These are phyloP conservation scores for Ampelomyces quisqualis DNA, from an alignment of 2,329 filamentous ascomycete genomes.

Conservation along the genomic window DNA sequence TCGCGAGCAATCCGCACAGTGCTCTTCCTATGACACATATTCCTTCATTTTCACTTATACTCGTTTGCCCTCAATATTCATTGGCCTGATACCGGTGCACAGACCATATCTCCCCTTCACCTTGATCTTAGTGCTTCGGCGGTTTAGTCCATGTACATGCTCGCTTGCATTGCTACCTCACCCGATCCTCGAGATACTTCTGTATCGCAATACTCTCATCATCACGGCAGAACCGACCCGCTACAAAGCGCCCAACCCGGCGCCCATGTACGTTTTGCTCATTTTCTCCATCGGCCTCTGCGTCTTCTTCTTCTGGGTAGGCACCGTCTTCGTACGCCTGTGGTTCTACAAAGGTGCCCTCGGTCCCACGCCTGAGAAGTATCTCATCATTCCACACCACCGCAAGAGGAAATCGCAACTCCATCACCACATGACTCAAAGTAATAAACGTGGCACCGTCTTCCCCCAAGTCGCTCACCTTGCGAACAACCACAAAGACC, in stretches of 20 bases:
- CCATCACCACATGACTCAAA: neutral
- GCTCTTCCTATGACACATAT: too few relatives aligned
- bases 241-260: neutral
- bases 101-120: too few relatives aligned
- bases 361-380: constrained; percentile 18
- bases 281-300: constrained; percentile 17
- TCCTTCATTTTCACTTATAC: too few relatives aligned
- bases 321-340: constrained; percentile 21
- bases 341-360: constrained; percentile 31
- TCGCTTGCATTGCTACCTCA: too few relatives aligned
- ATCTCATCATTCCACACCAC: constrained; percentile 16
- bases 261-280: constrained; percentile 18
- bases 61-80: too few relatives aligned
- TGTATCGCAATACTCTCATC: too few relatives aligned
- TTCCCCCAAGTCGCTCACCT: constrained; percentile 1
- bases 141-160: too few relatives aligned
- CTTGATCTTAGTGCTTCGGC: too few relatives aligned
- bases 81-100: too few relatives aligned
- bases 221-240: neutral
- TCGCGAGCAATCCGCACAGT: too few relatives aligned
- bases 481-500: neutral
- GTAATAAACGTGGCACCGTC: neutral
- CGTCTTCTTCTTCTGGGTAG: constrained; percentile 23
- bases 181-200: too few relatives aligned
- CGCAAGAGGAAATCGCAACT: constrained; percentile 6